Base-by-base conservation (phyloP, 2,329 filamentous ascomycete species). In the Scopulariopsis brevicaulis region DNA sequence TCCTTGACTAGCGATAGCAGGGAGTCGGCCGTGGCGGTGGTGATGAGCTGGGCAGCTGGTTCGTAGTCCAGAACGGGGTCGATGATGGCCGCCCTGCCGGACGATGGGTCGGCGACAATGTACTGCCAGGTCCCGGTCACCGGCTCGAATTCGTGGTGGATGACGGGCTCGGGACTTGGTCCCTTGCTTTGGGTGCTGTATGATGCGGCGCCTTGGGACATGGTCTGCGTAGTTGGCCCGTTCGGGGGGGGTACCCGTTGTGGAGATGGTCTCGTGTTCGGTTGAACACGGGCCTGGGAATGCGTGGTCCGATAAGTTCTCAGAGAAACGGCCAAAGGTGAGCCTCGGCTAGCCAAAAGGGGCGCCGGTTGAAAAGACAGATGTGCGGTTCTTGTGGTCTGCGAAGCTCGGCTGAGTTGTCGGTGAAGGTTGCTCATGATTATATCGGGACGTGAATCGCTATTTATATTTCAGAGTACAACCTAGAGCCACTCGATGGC, bases 21-120 rank as follows among this genome's bases (percentile, higher is more conserved):
- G 0, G 60, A 52, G 59, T 86, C 81, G 1, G 84, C 84, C 0
- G 77, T 70, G 0, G 63, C 53, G 0, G 83, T 85, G 6, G 67
- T 72, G 59, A 86, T 73, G 1, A 62, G 60, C 48, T 67, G 64
- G 1, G 62, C 22, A 22, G 63, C 56, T 0, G 73, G 71, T 53
- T 83, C 75, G 60, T 76, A 85, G 65, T 86, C 77, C 2, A 86
- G 65, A 0, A 87, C 84, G 0, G 83, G 72, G 62, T 87, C 84
- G 62, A 87, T 84, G 56, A 86, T 80, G 58, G 74, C 77, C 1
- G 81, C 78, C 0, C 63, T 64, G 1, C 63, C 65, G 0, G 79
- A 81, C 0, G 64, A 59, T 0, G 79, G 75, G 60, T 85, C 82
- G 0, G 74, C 78, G 1, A 86, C 76, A 0, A 86, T 62, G 60